Base-by-base conservation (phyloP, 1,284 basidiomycete species). In the Peniophora sp. region DNA sequence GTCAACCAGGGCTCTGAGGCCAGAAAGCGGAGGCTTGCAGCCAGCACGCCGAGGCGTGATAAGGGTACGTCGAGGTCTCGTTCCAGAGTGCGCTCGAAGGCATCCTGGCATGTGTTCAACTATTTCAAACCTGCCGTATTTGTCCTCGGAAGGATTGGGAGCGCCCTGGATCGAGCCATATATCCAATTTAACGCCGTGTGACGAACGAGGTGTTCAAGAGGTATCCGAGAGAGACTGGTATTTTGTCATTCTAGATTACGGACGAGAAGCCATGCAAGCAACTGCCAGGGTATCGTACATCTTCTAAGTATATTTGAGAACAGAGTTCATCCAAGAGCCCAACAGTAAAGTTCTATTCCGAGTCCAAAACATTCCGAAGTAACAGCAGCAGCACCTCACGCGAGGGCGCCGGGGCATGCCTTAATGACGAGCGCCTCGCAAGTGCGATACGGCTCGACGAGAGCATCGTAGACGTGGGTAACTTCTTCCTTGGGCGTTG, bases 401-500 rank as follows among this genome's bases (percentile, higher is more conserved):
- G n/a, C 38, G 5, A 41, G 8, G 8, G 16, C 38, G 5, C 5
- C 19, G 16, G 38, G 54, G 34, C 65, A 68, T 12, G 58, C 50
- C 49, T 58, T 49, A 25, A 74, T 66, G 11, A 74, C 71, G 54
- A 56, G 55, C 22, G 65, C 65, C 59, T 77, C 74, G 53, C 71
- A 71, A 52, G 60, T 55, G 34, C 65, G 52, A 57, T 75, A 77
- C 50, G 59, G 50, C 20, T 63, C 65, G 36, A 74, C 62, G 17
- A 70, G 48, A 2, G 57, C 55, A 22, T 62, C 63, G 53, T 70
- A 71, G 36, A 65, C 54, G 20, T 38, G 52, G 48, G 61, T 61
- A 35, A 62, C 60, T 51, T 63, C 60, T 43, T 58, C 59, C 45
- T 70, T 67, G 2, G 85, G 83, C 58, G 74, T 73, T 23, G 84